Percentiles rank a stretch among this genome's conserved stretches.
Conservation (phyloP, 176 grass and related monocot species). For the Oropetium thomaeum region DNA sequence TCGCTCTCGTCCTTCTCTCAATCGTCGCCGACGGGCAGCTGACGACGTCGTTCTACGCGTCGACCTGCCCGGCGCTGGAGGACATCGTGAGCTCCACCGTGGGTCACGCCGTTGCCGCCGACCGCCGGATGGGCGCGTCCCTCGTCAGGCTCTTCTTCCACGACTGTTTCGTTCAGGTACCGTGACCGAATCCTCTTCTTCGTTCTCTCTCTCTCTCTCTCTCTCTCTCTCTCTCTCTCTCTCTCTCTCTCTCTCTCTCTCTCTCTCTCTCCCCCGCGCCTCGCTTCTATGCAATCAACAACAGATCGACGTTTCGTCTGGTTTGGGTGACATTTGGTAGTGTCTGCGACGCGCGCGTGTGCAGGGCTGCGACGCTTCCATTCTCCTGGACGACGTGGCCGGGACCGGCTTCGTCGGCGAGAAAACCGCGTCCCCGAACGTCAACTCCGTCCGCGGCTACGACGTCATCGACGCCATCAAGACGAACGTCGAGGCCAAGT, state of each 20-base stretch:
- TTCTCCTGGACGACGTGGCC: constrained; percentile 55
- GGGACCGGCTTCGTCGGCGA: too few species aligned
- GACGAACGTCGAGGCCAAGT: constrained; percentile 24
- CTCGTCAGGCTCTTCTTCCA: constrained; percentile 80
- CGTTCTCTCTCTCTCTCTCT: too few species aligned
- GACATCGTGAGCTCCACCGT: constrained; percentile 45
- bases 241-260: too few species aligned
- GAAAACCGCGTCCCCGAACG: constrained; percentile 53
- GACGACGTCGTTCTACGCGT: too few species aligned
- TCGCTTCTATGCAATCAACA: too few species aligned
- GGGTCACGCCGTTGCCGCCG: constrained; percentile 29
- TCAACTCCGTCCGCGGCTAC: constrained; percentile 50
- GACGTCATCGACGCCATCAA: constrained; percentile 69
- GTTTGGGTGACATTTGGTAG: too few species aligned
- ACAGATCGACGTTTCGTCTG: too few species aligned
- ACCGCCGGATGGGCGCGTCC: constrained; percentile 56
- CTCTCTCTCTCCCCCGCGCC: too few species aligned
- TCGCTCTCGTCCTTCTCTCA: background rate
- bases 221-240: too few species aligned
- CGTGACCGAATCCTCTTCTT: too few species aligned
- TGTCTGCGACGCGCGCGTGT: too few species aligned
- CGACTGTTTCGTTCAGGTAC: constrained; percentile 59
- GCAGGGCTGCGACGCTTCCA: constrained; percentile 63
- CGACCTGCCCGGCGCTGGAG: constrained; percentile 4
- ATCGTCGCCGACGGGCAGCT: background rate